Evolutionary conservation across 805 yeast genomes (phyloP), one percentile per base, ranked within the genome.

Genomic region (Saccharomycopsis fodiens): DNA sequence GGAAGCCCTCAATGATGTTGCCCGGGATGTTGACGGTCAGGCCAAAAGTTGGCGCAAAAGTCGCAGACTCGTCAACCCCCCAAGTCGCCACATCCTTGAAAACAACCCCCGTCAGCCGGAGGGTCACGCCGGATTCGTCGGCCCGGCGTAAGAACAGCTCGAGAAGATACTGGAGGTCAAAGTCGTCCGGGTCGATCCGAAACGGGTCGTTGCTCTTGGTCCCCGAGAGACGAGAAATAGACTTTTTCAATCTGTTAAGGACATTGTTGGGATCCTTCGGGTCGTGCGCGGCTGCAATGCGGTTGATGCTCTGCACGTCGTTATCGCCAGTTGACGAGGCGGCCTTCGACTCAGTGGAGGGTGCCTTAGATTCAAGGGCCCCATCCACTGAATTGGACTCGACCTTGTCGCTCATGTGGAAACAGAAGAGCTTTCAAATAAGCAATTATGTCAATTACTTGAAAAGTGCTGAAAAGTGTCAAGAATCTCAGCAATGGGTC

Each of bases 11-110:
- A 3, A 15, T 12, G 20, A 25, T 4, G 5, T 40, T 40, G 22
- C 21, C 21, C 4, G 43, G 36, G 22, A 40, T 27, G 13, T 40
- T 40, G 16, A 40, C 7, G 20, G 20, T 35, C n/a, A 25, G 25
- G 8, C 59, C 64, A 17, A 70, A 68, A 15, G 70, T 65, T 25
- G 74, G 74, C 40, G 73, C 73, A 52, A 62, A 68, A 13, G 74
- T 73, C 42, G 75, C 74, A 25, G 75, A 73, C 15, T 76, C 70
- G 51, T 76, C 80, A 44, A 67, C 54, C 62, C 74, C 75, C 53
- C 67, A 61, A 45, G 73, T 68, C 12, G 73, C 68, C 12, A 70
- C 48, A 40, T 60, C 58, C 46, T 62, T 68, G 57, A 70, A 70
- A 2, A 72, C 73, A 42, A 70, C 64, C 59, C 84, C 84, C 3